Evolutionary conservation across 1,284 basidiomycete species (phyloP).

Genomic region (Clitocybe nebularis): DNA sequence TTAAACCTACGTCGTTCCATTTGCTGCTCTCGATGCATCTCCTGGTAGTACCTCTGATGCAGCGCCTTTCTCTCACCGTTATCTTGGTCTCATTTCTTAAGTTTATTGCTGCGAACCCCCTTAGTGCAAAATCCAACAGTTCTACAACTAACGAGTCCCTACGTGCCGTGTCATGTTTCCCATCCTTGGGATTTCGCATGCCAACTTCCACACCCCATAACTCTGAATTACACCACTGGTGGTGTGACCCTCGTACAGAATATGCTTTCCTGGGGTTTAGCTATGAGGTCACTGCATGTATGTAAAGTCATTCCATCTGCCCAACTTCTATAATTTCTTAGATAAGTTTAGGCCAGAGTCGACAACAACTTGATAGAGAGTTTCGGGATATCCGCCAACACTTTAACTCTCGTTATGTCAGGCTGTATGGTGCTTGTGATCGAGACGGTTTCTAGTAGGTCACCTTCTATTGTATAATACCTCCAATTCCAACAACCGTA

Average conservation of each 20-base stretch:
- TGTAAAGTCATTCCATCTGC: constrained; percentile 13
- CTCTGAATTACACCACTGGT: constrained; percentile 43
- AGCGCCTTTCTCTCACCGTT: not conserved
- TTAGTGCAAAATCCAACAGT: not conserved
- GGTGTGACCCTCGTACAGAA: constrained; percentile 52
- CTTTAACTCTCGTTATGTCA: constrained; percentile 61
- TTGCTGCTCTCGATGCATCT: constrained; percentile 2
- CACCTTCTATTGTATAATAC: constrained; percentile 1
- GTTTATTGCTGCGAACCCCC: no score
- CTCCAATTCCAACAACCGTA: constrained; percentile 18
- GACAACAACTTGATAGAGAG: constrained; percentile 41
- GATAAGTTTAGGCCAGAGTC: constrained; percentile 34
- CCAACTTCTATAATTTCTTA: not conserved
- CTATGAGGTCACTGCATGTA: constrained; percentile 54
- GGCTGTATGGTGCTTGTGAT: constrained; percentile 61
- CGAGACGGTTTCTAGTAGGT: constrained; percentile 52
- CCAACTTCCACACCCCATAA: constrained; percentile 35
- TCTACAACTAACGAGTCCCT: not conserved
- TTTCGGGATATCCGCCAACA: constrained; percentile 53
- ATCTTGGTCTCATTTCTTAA: not conserved
- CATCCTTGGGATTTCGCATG: constrained; percentile 48
- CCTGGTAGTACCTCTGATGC: not conserved
- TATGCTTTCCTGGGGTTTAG: constrained; percentile 65
- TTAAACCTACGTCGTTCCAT: not conserved
- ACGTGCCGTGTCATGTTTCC: constrained; percentile 40